phyloP scores from a whole-genome alignment of 1,284 basidiomycete species.

The Trichosporon sp. region DNA sequence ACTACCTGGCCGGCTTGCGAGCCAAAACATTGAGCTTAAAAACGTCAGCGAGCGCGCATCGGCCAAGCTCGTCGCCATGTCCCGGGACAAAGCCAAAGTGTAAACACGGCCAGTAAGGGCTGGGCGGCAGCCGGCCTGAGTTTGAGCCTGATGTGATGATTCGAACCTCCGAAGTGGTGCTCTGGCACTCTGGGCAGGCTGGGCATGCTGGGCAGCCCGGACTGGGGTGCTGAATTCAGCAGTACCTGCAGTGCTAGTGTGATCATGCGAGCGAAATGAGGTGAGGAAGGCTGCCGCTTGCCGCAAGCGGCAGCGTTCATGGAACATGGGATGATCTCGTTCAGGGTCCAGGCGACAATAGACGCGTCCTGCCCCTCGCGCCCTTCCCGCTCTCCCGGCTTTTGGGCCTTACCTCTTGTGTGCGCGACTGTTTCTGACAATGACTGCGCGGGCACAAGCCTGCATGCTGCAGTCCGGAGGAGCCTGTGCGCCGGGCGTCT shows the following conservation, averaged over 20 bases:
- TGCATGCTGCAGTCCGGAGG: not conserved
- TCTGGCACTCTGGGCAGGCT: no score
- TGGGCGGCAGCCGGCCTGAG: not conserved
- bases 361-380: constrained; percentile 7
- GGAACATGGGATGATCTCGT: constrained; percentile 4
- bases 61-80: not conserved
- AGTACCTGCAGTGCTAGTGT: not conserved
- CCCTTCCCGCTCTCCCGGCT: constrained; percentile 9
- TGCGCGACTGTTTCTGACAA: no score
- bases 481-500: not conserved
- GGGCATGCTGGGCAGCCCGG: no score
- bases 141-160: not conserved
- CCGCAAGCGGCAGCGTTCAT: not conserved
- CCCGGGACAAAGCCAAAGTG: not conserved
- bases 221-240: no score
- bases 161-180: not conserved
- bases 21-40: not conserved
- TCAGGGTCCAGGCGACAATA: not conserved
- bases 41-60: no score
- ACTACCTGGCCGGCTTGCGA: not conserved
- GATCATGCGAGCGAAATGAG: not conserved
- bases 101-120: no score
- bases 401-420: not conserved
- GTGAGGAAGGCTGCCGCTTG: not conserved
- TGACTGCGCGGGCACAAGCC: not conserved